These are phyloP conservation scores for Psilocybe azurescens DNA, from an alignment of 768 basidiomycete genomes.

Conservation along the genomic window DNA sequence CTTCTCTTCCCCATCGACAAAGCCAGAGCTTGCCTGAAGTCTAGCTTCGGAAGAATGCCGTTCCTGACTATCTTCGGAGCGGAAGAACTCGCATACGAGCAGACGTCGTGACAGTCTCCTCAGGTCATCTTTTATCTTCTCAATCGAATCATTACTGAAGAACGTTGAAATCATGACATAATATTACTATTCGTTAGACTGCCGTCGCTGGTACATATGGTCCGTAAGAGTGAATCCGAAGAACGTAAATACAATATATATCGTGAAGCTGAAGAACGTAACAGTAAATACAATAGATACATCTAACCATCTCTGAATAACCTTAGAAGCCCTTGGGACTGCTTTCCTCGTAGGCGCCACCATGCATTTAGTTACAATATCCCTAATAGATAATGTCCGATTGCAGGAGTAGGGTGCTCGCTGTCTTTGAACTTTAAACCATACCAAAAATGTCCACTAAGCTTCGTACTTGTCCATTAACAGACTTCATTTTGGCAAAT, in stretches of 20 bases:
- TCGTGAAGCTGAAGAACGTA: background rate
- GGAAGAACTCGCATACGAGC: background rate
- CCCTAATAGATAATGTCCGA: conserved; percentile 7
- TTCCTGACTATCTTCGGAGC: background rate
- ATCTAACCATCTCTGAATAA: background rate
- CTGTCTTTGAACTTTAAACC: background rate
- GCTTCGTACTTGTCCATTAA: background rate
- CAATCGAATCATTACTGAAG: too few species aligned
- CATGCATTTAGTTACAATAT: background rate
- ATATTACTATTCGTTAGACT: background rate
- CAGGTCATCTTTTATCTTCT: too few species aligned
- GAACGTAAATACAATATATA: background rate
- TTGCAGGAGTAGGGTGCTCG: background rate
- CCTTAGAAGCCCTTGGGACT: background rate
- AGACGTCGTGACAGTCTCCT: too few species aligned
- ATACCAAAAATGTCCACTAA: background rate
- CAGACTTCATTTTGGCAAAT: conserved; percentile 30
- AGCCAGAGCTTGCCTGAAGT: background rate
- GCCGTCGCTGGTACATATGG: background rate
- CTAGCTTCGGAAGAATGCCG: background rate
- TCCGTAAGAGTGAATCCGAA: background rate
- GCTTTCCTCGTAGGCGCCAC: background rate
- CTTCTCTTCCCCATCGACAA: conserved; percentile 11
- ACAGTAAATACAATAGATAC: background rate
- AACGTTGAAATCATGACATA: background rate